These are phyloP conservation scores for Metschnikowia matae DNA, from an alignment of 805 yeast genomes.

Conservation along the genomic window DNA sequence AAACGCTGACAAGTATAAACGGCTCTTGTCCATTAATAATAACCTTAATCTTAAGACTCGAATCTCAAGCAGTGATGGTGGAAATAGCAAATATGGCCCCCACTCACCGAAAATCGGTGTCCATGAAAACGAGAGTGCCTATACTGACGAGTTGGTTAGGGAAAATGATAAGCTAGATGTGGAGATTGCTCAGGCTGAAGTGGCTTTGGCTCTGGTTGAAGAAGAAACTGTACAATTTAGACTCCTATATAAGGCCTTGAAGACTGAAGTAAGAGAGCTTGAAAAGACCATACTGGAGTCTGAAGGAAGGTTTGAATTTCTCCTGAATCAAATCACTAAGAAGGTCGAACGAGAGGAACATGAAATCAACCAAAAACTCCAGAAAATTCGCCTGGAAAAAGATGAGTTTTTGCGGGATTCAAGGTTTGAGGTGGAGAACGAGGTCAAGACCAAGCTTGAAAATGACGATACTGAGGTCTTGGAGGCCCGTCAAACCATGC, in stretches of 20 bases:
- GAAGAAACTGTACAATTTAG: constrained; percentile 10
- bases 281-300: constrained; percentile 8
- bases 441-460: constrained; percentile 31
- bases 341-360: constrained; percentile 29
- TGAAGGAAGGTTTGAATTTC: constrained; percentile 19
- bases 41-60: constrained; percentile 12
- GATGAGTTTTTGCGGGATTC: constrained; percentile 3
- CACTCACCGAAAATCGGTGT: not conserved
- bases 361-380: constrained; percentile 23
- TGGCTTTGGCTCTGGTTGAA: constrained; percentile 3
- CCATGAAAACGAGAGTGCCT: not conserved
- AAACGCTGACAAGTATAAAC: constrained; percentile 9
- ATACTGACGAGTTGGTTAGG: not conserved
- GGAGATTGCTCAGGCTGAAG: constrained; percentile 16
- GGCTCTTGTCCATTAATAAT: constrained; percentile 14
- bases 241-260: constrained; percentile 10
- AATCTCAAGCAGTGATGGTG: not conserved
- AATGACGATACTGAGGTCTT: constrained; percentile 5
- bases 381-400: not conserved
- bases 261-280: constrained; percentile 7
- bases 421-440: constrained; percentile 25
- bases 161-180: constrained; percentile 17
- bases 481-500: not conserved
- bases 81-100: not conserved
- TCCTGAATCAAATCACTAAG: constrained; percentile 26